phyloP scores from a whole-genome alignment of 768 basidiomycete species.

The Tricholoma sp. region DNA sequence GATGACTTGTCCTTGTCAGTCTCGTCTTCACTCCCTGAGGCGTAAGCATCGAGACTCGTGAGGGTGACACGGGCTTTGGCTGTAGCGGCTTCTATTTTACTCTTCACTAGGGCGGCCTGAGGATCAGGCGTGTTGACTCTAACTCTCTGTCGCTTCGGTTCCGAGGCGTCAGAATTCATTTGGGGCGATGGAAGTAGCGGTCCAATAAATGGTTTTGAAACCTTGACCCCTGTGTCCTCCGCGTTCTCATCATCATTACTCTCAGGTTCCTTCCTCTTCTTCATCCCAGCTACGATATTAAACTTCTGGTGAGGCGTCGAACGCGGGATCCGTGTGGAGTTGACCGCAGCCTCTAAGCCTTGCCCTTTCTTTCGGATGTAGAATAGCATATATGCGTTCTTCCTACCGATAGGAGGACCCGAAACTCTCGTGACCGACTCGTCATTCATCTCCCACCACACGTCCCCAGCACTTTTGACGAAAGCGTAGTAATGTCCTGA shows the following conservation, averaged over 20 bases:
- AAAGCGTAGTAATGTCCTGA: constrained; percentile 94
- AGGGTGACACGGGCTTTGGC: constrained; percentile 25
- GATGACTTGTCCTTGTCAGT: constrained; percentile 8
- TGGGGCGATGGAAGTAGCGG: constrained; percentile 54
- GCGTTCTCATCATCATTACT: constrained; percentile 38
- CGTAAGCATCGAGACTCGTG: constrained; percentile 20
- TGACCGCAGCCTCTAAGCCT: constrained; percentile 59
- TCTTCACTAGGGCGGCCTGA: constrained; percentile 47
- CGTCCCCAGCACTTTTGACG: constrained; percentile 62
- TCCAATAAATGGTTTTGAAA: constrained; percentile 54
- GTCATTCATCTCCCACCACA: constrained; percentile 96
- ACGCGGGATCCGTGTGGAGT: constrained; percentile 20
- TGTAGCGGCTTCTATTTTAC: constrained; percentile 43
- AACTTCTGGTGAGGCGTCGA: constrained; percentile 24
- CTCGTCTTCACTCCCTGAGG: constrained; percentile 24
- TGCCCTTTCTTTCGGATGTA: constrained; percentile 83
- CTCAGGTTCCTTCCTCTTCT: constrained; percentile 38
- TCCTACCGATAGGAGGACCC: constrained; percentile 51
- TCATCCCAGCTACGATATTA: constrained; percentile 45
- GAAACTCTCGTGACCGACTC: constrained; percentile 52
- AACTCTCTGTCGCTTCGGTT: constrained; percentile 21
- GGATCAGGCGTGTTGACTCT: constrained; percentile 33
- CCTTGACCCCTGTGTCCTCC: constrained; percentile 47
- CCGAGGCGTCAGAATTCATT: constrained; percentile 18
- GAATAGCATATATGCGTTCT: constrained; percentile 90